phyloP scores from a whole-genome alignment of 257 asterid genomes.

The Nicotiana tabacum region DNA sequence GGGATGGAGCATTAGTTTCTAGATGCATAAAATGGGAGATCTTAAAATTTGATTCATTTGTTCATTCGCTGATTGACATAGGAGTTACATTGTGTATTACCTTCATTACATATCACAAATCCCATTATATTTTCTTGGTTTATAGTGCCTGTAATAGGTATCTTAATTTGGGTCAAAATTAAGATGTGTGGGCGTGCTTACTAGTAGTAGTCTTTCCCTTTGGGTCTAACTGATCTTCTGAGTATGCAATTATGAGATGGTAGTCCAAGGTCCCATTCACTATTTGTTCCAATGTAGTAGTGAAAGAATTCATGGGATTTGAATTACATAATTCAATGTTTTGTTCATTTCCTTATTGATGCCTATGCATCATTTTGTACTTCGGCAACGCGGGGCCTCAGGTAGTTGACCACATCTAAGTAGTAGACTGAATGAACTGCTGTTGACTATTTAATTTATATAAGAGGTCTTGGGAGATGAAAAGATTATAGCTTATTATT shows the following conservation, averaged over 20 bases:
- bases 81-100: neutral
- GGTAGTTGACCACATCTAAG: neutral
- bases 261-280: neutral
- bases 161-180: neutral
- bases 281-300: slow-evolving; percentile 1
- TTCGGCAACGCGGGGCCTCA: neutral
- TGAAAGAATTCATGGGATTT: neutral
- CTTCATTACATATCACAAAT: neutral
- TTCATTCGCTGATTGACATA: neutral
- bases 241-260: neutral
- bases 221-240: neutral
- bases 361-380: slow-evolving; percentile 1
- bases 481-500: no score
- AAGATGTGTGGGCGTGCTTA: neutral
- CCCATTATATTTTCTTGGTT: neutral
- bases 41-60: neutral
- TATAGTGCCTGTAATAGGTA: neutral
- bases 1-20: neutral
- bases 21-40: neutral
- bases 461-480: no score
- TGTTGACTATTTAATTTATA: neutral
- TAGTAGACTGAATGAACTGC: neutral
- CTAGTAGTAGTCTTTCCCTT: neutral
- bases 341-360: neutral
- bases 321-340: neutral